Evolutionary conservation across 2,329 filamentous ascomycete species (phyloP).

Genomic region (Ascomycota sp.): DNA sequence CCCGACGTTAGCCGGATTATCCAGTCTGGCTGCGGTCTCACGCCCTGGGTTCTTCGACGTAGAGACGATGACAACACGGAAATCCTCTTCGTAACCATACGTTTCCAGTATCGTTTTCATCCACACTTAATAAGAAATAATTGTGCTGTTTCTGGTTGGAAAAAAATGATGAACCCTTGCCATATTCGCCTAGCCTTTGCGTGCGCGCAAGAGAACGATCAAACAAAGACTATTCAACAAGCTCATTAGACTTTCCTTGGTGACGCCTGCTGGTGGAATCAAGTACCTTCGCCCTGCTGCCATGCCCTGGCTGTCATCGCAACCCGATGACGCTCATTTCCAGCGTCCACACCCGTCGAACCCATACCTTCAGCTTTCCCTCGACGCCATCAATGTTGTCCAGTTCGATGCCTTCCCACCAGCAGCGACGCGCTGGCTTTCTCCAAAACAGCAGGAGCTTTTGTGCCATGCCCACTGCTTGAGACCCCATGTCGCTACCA

Average conservation of each 20-base stretch:
- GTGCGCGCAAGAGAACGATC: too few species aligned
- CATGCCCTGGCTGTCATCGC: slow-evolving; percentile 9
- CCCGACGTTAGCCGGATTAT: too few species aligned
- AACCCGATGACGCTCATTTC: slow-evolving; percentile 93
- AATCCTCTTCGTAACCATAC: too few species aligned
- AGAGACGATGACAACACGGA: too few species aligned
- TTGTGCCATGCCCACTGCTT: slow-evolving; percentile 91
- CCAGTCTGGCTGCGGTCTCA: too few species aligned
- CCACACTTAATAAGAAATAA: too few species aligned
- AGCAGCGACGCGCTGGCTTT: slow-evolving; percentile 87
- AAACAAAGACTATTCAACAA: background rate
- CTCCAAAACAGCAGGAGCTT: slow-evolving; percentile 96
- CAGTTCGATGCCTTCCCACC: slow-evolving; percentile 96
- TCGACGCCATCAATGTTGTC: slow-evolving; percentile 77
- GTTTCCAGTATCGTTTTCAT: too few species aligned
- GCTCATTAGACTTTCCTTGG: slow-evolving; percentile 1
- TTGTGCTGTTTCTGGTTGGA: background rate
- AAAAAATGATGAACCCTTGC: background rate
- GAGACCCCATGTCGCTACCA: slow-evolving; percentile 52
- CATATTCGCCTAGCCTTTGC: too few species aligned
- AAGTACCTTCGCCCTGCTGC: background rate
- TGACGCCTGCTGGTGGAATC: slow-evolving; percentile 3
- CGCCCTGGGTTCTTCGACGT: too few species aligned
- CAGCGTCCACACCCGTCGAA: slow-evolving; percentile 89
- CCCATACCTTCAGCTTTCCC: slow-evolving; percentile 93